phyloP scores from a whole-genome alignment of 2,329 filamentous ascomycete species.

The Pestalotiopsis sp. region DNA sequence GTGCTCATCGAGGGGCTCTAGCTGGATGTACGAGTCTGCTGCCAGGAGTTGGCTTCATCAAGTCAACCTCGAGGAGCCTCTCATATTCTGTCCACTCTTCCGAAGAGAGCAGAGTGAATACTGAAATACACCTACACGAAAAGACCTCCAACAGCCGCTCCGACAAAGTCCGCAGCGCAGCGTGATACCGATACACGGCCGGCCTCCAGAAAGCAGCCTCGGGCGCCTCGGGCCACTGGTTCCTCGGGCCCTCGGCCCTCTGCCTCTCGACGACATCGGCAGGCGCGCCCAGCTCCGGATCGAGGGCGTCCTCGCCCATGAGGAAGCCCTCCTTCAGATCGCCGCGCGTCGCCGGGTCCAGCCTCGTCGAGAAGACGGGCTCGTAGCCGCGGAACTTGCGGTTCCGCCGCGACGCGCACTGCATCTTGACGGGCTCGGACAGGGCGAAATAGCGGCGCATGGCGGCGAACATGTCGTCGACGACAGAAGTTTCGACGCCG shows the following conservation, averaged over 20 bases:
- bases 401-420: constrained; percentile 12
- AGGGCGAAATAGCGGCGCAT: constrained; percentile 11
- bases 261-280: neutral
- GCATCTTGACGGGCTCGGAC: constrained; percentile 9
- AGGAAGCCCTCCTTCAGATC: constrained; percentile 14
- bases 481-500: neutral
- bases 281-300: constrained; percentile 10
- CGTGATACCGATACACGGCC: constrained; percentile 9
- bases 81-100: no score
- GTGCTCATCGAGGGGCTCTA: neutral
- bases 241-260: constrained; percentile 3
- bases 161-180: neutral
- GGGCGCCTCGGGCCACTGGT: constrained; percentile 10
- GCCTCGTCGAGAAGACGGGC: constrained; percentile 13
- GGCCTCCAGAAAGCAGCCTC: constrained; percentile 10
- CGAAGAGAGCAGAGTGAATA: neutral
- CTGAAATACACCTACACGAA: neutral
- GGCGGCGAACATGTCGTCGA: constrained; percentile 7
- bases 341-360: constrained; percentile 12
- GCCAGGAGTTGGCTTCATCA: neutral
- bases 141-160: constrained; percentile 9
- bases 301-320: constrained; percentile 13
- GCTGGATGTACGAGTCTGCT: neutral
- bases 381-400: constrained; percentile 14
- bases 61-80: neutral